A percentile compares a stretch with the other conserved stretches of the same genome.
phyloP scores from a whole-genome alignment of 768 basidiomycete species.

The Hypholoma fasciculare region DNA sequence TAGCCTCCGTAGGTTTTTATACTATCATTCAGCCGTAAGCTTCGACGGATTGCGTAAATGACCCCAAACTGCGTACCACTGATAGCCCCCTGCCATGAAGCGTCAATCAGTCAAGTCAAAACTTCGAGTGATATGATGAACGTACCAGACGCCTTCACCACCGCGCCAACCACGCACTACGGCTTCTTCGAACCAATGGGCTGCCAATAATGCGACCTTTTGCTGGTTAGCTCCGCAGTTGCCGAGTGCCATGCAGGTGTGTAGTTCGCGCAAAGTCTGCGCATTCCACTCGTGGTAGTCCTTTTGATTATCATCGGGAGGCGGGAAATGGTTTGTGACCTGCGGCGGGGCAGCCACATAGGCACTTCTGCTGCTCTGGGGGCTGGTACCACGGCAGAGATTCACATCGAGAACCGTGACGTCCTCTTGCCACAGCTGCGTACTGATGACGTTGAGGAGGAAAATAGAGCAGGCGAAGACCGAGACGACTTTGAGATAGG shows the following conservation, averaged over 20 bases:
- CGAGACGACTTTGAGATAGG: too few species aligned
- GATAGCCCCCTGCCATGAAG: slow-evolving; percentile 22
- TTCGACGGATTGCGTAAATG: neutral
- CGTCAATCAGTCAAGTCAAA: neutral
- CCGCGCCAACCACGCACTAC: slow-evolving; percentile 22
- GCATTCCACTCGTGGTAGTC: slow-evolving; percentile 30
- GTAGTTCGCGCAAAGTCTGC: slow-evolving; percentile 21
- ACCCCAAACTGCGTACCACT: slow-evolving; percentile 15
- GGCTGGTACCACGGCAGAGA: too few species aligned
- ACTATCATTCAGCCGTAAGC: slow-evolving; percentile 11
- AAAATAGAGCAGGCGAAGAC: too few species aligned
- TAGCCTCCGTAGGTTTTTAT: slow-evolving; percentile 22
- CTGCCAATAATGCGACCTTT: slow-evolving; percentile 31
- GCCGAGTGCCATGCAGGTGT: slow-evolving; percentile 24
- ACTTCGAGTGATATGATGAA: neutral
- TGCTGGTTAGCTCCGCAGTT: slow-evolving; percentile 32
- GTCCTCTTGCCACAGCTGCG: too few species aligned
- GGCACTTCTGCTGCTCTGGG: too few species aligned
- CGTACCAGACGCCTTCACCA: slow-evolving; percentile 33
- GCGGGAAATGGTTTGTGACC: slow-evolving; percentile 12
- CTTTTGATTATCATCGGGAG: slow-evolving; percentile 14
- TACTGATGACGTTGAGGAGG: too few species aligned
- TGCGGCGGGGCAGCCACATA: too few species aligned
- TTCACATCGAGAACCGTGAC: too few species aligned
- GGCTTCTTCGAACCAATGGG: slow-evolving; percentile 24